Conservation (phyloP, 2,329 filamentous ascomycete genomes). For the Colletotrichum caudatum region DNA sequence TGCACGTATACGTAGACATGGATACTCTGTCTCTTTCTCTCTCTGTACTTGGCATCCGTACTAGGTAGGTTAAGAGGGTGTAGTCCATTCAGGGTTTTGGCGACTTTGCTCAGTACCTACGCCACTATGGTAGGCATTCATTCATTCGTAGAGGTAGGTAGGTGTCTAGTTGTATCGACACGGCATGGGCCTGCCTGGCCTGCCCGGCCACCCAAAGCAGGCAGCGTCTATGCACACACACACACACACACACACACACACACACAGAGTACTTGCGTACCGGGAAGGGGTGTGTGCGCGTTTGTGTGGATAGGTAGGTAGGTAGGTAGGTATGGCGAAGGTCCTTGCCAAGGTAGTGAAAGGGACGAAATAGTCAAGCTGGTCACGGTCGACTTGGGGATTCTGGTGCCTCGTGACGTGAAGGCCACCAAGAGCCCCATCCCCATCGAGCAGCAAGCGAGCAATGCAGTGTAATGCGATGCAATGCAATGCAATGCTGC, state of each 20-base stretch:
- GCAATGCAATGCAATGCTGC: not conserved
- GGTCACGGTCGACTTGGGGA: conserved; percentile 16
- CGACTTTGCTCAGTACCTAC: not conserved
- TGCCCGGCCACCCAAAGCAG: conserved; percentile 7
- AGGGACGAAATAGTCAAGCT: conserved; percentile 17
- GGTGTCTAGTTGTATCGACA: conserved; percentile 18
- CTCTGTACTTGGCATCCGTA: not conserved
- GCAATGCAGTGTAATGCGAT: not conserved
- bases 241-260: conserved; percentile 1
- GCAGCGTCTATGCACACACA: conserved; percentile 20
- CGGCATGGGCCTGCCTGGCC: conserved; percentile 26
- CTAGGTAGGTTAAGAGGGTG: conserved; percentile 1
- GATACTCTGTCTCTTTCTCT: no score
- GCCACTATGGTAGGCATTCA: not conserved
- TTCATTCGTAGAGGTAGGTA: not conserved
- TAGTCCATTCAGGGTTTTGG: conserved; percentile 14
- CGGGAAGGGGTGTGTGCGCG: conserved; percentile 5
- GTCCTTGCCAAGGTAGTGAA: conserved; percentile 9
- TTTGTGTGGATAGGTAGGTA: not conserved
- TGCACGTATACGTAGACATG: not conserved
- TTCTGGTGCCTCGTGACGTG: conserved; percentile 8
- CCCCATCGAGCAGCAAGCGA: conserved; percentile 9
- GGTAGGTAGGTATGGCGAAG: not conserved
- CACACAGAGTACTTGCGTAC: not conserved
- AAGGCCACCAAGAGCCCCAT: conserved; percentile 2